These are phyloP conservation scores for Cyberlindnera euphorbiae DNA, from an alignment of 805 yeast species.

Conservation along the genomic window DNA sequence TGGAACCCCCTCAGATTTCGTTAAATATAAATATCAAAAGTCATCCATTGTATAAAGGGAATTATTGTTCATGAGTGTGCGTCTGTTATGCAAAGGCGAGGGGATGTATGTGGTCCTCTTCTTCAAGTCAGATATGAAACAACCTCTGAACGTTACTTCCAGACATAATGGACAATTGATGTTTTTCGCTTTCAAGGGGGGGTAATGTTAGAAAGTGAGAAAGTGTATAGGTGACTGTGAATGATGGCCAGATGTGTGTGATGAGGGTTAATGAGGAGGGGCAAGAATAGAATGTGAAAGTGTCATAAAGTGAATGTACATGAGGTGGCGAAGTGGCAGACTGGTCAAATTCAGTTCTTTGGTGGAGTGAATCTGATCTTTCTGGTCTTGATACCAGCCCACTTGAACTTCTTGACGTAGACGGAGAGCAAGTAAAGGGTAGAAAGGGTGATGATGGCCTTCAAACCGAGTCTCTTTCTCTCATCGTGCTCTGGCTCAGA, in stretches of 20 bases:
- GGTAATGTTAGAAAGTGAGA: too few species aligned
- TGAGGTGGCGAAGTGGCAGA: neutral
- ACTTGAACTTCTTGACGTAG: constrained; percentile 96
- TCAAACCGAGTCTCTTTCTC: constrained; percentile 93
- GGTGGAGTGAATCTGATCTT: constrained; percentile 92
- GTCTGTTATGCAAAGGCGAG: too few species aligned
- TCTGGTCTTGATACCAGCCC: constrained; percentile 95
- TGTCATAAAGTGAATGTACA: neutral
- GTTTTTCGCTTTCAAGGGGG: constrained; percentile 1
- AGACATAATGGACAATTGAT: constrained; percentile 4
- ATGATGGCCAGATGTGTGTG: too few species aligned
- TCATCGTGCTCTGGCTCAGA: constrained; percentile 98
- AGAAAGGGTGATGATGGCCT: constrained; percentile 78
- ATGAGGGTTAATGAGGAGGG: too few species aligned
- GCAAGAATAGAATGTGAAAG: too few species aligned
- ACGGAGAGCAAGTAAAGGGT: constrained; percentile 76
- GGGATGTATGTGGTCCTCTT: too few species aligned
- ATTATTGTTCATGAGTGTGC: neutral
- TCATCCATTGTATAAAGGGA: constrained; percentile 2
- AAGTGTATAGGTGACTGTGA: too few species aligned
- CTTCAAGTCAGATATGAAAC: too few species aligned
- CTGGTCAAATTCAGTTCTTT: constrained; percentile 43
- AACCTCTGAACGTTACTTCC: too few species aligned
- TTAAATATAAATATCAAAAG: constrained; percentile 14
- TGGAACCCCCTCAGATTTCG: constrained; percentile 1